Conservation (phyloP, 2,329 filamentous ascomycete genomes). For the Elsinoe fawcettii region DNA sequence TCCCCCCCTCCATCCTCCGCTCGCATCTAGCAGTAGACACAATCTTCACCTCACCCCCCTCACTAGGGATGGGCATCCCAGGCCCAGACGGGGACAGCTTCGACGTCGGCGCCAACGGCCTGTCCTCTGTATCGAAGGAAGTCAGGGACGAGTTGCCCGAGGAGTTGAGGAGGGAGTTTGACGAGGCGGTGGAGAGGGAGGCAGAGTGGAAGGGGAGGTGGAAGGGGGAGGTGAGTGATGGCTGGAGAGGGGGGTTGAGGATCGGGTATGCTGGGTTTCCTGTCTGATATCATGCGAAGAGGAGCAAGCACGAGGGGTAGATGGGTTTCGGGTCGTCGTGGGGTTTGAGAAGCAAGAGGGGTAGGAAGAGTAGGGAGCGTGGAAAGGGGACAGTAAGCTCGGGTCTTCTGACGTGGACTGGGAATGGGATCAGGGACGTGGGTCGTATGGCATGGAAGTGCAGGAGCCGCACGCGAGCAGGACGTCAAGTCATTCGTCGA, state of each 20-base stretch:
- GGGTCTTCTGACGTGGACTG: too few species aligned
- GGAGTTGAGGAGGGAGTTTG: conserved; percentile 65
- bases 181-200: conserved; percentile 58
- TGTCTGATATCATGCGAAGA: conserved; percentile 32
- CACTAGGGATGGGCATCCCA: conserved; percentile 51
- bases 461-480: too few species aligned
- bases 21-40: conserved; percentile 59
- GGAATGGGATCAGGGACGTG: too few species aligned
- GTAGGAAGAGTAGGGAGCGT: too few species aligned
- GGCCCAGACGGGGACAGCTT: conserved; percentile 47
- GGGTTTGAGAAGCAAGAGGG: conserved; percentile 1
- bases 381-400: too few species aligned
- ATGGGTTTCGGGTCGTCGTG: too few species aligned
- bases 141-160: conserved; percentile 58
- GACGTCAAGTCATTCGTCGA: too few species aligned
- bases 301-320: too few species aligned
- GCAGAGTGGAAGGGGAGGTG: conserved; percentile 65
- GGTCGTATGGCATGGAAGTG: too few species aligned
- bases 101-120: conserved; percentile 46
- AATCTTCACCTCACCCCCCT: conserved; percentile 49
- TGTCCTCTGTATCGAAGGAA: conserved; percentile 58
- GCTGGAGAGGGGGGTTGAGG: conserved; percentile 38
- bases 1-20: conserved; percentile 51
- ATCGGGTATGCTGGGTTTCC: conserved; percentile 45
- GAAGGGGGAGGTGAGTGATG: conserved; percentile 58